These are phyloP conservation scores for Pleurotus pulmonarius DNA, from an alignment of 768 basidiomycete species.

Conservation along the genomic window DNA sequence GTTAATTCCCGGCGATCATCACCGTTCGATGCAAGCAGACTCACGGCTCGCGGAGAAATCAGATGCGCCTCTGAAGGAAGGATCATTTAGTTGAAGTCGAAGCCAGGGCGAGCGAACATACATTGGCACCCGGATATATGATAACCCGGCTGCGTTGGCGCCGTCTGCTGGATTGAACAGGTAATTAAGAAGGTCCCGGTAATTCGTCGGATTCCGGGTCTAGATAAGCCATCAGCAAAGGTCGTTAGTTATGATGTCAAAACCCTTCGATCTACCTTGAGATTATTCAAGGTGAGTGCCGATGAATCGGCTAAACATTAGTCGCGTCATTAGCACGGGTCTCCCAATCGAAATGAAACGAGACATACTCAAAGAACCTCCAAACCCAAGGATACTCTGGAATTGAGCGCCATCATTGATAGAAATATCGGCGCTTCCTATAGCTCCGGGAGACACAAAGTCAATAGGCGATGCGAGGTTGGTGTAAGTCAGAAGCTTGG, in stretches of 20 bases:
- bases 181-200: slow-evolving; percentile 53
- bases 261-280: slow-evolving; percentile 47
- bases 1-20: too few species aligned
- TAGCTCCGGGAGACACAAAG: slow-evolving; percentile 52
- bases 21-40: slow-evolving; percentile 7
- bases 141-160: slow-evolving; percentile 60
- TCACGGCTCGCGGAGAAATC: slow-evolving; percentile 64
- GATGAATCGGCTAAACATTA: slow-evolving; percentile 61
- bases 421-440: slow-evolving; percentile 58
- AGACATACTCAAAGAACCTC: slow-evolving; percentile 54
- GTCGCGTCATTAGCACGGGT: neutral
- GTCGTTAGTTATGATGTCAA: neutral
- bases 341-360: neutral
- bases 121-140: slow-evolving; percentile 65
- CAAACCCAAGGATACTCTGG: slow-evolving; percentile 66
- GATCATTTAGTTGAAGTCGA: neutral
- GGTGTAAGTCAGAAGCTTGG: slow-evolving; percentile 45
- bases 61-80: slow-evolving; percentile 43
- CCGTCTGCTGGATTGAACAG: slow-evolving; percentile 64
- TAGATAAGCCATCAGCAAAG: slow-evolving; percentile 17
- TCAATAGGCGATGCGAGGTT: slow-evolving; percentile 43
- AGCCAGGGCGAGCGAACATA: neutral
- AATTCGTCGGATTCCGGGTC: slow-evolving; percentile 49
- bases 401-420: slow-evolving; percentile 51
- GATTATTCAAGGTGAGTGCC: slow-evolving; percentile 51